These are phyloP conservation scores for Debaryomyces fabryi DNA, from an alignment of 1,139 yeast genomes.

Conservation along the genomic window DNA sequence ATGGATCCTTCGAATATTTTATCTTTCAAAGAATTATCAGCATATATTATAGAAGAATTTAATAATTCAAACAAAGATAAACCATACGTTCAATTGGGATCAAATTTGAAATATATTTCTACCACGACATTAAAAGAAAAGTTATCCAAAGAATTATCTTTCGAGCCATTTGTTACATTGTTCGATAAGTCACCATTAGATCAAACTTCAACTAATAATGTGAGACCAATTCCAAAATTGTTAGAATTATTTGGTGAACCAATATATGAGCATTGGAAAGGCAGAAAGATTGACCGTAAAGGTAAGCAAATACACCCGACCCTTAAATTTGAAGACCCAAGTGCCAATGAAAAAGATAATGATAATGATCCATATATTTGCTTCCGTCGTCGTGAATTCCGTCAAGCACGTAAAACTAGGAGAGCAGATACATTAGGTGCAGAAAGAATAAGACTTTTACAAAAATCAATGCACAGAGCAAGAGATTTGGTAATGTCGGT, in stretches of 20 bases:
- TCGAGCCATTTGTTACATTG: conserved; percentile 43
- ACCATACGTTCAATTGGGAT: conserved; percentile 32
- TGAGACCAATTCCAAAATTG: conserved; percentile 54
- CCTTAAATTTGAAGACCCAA: conserved; percentile 82
- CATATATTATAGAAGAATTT: conserved; percentile 44
- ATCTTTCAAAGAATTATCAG: conserved; percentile 66
- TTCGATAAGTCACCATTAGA: conserved; percentile 52
- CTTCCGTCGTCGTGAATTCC: conserved; percentile 92
- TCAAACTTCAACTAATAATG: conserved; percentile 22
- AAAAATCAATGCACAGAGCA: conserved; percentile 77
- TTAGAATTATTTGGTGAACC: conserved; percentile 66
- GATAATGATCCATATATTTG: conserved; percentile 95
- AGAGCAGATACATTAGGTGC: conserved; percentile 91
- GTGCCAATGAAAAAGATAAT: conserved; percentile 74
- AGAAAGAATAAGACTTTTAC: conserved; percentile 75
- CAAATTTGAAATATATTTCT: conserved; percentile 38
- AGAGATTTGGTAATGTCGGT: conserved; percentile 69
- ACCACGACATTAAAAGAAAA: conserved; percentile 43
- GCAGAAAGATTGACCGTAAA: conserved; percentile 65
- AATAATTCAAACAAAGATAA: conserved; percentile 28
- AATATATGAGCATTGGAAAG: conserved; percentile 82
- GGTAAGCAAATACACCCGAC: conserved; percentile 77
- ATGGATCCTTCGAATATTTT: conserved; percentile 83
- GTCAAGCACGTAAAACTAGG: conserved; percentile 95
- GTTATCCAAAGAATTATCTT: conserved; percentile 42